Percentiles rank a stretch among this genome's conserved stretches.
Evolutionary conservation across 139 green algal genomes (phyloP).

Genomic region (Nannochloris sp.): DNA sequence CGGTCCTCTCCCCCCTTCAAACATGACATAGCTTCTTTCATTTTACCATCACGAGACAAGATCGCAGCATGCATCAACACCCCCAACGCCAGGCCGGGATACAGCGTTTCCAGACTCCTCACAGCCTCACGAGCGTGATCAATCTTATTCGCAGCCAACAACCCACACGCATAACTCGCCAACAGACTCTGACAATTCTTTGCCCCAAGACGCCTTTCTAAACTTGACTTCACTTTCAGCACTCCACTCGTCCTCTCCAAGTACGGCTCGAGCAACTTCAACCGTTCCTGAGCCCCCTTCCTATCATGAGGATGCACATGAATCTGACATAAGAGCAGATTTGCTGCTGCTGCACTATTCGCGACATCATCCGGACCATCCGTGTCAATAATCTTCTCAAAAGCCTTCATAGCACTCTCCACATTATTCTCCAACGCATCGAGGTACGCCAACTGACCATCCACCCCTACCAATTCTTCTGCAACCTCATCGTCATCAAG

Average conservation of each 20-base stretch:
- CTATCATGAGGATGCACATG: background rate
- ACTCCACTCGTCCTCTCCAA: constrained; percentile 31
- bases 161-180: constrained; percentile 54
- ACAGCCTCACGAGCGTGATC: constrained; percentile 44
- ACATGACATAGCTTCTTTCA: constrained; percentile 40
- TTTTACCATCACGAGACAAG: constrained; percentile 35
- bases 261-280: constrained; percentile 62
- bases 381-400: constrained; percentile 15
- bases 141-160: constrained; percentile 44
- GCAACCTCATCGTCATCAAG: constrained; percentile 72
- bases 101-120: constrained; percentile 20
- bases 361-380: constrained; percentile 38
- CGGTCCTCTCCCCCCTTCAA: constrained; percentile 24
- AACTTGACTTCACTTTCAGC: constrained; percentile 21
- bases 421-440: background rate
- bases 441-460: constrained; percentile 71
- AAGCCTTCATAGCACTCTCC: constrained; percentile 1
- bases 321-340: constrained; percentile 28
- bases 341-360: constrained; percentile 44
- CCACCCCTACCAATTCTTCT: constrained; percentile 72
- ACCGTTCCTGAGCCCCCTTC: constrained; percentile 38
- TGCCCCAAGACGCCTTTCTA: constrained; percentile 53
- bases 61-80: constrained; percentile 55
- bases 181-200: constrained; percentile 58
- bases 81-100: constrained; percentile 10